Conservation (phyloP, 2,329 filamentous ascomycete genomes). For the Talaromyces amestolkiae region DNA sequence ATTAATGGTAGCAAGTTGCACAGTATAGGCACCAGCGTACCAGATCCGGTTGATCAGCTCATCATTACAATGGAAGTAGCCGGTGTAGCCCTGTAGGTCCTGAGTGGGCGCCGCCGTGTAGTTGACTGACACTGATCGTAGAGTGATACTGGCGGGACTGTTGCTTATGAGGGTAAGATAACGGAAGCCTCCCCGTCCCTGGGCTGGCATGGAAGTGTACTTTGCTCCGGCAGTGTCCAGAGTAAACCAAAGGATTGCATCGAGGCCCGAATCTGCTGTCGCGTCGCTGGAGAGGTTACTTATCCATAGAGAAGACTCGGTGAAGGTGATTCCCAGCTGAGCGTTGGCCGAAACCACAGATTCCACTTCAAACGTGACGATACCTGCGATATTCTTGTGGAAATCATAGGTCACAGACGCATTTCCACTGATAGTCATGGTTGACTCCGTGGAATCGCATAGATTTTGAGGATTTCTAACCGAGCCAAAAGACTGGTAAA, state of each 20-base stretch:
- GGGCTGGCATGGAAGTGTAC: no score
- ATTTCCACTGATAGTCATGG: constrained; percentile 23
- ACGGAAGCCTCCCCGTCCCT: no score
- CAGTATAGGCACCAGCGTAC: no score
- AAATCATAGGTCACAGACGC: constrained; percentile 43
- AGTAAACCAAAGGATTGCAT: constrained; percentile 51
- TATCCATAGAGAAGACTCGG: constrained; percentile 48
- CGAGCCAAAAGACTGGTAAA: constrained; percentile 28
- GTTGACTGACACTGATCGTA: no score
- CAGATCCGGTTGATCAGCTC: no score
- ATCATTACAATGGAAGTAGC: no score
- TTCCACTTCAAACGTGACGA: constrained; percentile 36
- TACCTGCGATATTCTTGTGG: constrained; percentile 39
- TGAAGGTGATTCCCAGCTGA: constrained; percentile 41
- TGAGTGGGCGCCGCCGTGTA: no score
- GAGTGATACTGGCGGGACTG: no score
- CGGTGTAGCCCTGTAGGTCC: no score
- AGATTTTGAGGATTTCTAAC: constrained; percentile 23
- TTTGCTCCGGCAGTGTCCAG: constrained; percentile 33
- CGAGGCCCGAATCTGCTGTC: constrained; percentile 47
- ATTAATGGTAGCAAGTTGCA: no score
- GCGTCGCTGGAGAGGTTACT: constrained; percentile 47
- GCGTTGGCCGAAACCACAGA: constrained; percentile 25
- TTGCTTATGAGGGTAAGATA: no score
- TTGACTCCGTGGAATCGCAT: neutral